Evolutionary conservation across 352 stramenopile species (phyloP).

Genomic region (Pythium dissimile): DNA sequence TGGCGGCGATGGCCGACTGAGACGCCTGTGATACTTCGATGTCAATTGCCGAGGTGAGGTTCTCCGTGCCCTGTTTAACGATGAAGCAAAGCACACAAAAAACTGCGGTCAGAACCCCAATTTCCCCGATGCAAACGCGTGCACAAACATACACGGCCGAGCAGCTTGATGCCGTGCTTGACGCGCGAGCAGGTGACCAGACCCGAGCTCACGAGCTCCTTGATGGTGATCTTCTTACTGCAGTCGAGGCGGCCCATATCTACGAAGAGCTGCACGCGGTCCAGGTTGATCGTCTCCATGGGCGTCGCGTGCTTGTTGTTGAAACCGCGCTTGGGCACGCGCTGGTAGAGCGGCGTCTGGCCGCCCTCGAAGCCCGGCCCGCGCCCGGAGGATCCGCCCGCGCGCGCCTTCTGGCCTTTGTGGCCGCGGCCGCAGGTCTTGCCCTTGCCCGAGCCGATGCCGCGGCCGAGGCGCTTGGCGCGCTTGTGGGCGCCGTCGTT

Average conservation of each 20-base stretch:
- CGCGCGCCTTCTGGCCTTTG: slow-evolving; percentile 96
- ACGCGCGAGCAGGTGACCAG: slow-evolving; percentile 90
- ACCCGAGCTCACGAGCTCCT: slow-evolving; percentile 83
- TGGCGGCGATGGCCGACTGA: slow-evolving; percentile 90
- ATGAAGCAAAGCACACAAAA: neutral
- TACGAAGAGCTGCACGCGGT: slow-evolving; percentile 94
- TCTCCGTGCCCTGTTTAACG: slow-evolving; percentile 53
- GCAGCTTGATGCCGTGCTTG: slow-evolving; percentile 96
- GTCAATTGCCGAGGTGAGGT: slow-evolving; percentile 87
- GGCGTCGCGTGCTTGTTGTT: slow-evolving; percentile 91
- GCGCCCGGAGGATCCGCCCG: slow-evolving; percentile 75
- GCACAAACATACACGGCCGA: slow-evolving; percentile 57
- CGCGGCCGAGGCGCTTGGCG: slow-evolving; percentile 88
- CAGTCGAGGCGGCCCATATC: slow-evolving; percentile 95
- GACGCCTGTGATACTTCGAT: slow-evolving; percentile 96
- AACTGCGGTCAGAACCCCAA: neutral
- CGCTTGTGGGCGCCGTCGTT: slow-evolving; percentile 88
- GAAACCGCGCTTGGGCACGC: slow-evolving; percentile 97
- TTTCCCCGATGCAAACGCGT: too few species aligned
- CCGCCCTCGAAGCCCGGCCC: slow-evolving; percentile 96
- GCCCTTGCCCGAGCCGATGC: slow-evolving; percentile 90
- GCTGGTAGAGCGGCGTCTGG: slow-evolving; percentile 97
- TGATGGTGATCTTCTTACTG: slow-evolving; percentile 92
- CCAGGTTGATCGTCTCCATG: slow-evolving; percentile 93
- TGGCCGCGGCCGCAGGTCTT: slow-evolving; percentile 96